A percentile compares a stretch with the other conserved stretches of the same genome.
phyloP scores from a whole-genome alignment of 371 early-diverging fungal genomes.

The Dichotomocladium elegans region DNA sequence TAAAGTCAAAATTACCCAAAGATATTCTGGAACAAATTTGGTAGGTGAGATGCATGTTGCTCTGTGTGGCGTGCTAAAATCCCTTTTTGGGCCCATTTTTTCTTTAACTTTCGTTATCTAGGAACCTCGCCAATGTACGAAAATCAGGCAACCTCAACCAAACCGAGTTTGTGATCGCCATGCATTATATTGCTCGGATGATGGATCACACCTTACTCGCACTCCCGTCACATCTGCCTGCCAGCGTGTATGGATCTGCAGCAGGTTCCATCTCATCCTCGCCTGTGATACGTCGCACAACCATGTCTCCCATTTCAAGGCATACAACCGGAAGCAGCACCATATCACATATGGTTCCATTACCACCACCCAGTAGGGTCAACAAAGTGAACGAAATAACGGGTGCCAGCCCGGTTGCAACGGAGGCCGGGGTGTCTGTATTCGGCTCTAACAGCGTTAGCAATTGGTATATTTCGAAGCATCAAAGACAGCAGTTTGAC shows the following conservation, averaged over 20 bases:
- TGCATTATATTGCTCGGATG: slow-evolving; percentile 74
- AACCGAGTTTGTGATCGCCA: slow-evolving; percentile 76
- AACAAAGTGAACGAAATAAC: slow-evolving; percentile 2
- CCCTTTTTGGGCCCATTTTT: background rate
- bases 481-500: slow-evolving; percentile 68
- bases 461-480: slow-evolving; percentile 74
- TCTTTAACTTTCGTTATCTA: no score
- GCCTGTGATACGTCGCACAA: slow-evolving; percentile 9
- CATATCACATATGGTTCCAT: background rate
- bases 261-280: slow-evolving; percentile 21
- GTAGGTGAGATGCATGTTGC: slow-evolving; percentile 17
- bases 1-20: slow-evolving; percentile 41
- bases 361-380: background rate
- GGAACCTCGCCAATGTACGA: slow-evolving; percentile 72
- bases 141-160: slow-evolving; percentile 63
- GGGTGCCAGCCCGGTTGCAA: no score
- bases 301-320: background rate
- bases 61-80: background rate
- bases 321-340: slow-evolving; percentile 8
- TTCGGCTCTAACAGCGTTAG: no score
- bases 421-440: no score
- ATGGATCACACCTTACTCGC: slow-evolving; percentile 65
- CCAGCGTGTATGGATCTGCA: slow-evolving; percentile 56
- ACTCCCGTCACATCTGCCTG: slow-evolving; percentile 61
- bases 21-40: slow-evolving; percentile 44